Conservation (phyloP, 306 rosid genomes). For the Glycine tomentella region DNA sequence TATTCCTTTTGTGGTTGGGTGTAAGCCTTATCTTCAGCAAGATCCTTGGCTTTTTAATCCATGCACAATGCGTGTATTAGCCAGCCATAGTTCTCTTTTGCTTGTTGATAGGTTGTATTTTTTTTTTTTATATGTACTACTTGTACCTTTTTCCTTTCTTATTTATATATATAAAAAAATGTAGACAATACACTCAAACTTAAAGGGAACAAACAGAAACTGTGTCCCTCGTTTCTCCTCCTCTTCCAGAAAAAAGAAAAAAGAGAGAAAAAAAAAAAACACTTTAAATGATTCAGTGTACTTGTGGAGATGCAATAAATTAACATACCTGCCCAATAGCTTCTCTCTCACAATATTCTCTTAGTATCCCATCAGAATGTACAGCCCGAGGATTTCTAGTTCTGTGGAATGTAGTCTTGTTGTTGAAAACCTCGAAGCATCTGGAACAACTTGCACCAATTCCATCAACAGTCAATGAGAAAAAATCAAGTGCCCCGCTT, state of each 20-base stretch:
- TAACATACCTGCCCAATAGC: conserved; percentile 86
- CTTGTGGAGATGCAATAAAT: conserved; percentile 29
- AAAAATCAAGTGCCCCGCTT: conserved; percentile 96
- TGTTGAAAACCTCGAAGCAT: conserved; percentile 89
- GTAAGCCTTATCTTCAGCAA: no score
- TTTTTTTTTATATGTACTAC: no score
- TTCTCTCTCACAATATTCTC: conserved; percentile 88
- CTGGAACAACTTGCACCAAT: conserved; percentile 96
- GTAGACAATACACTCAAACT: conserved; percentile 18
- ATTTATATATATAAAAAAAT: no score
- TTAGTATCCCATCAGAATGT: conserved; percentile 73
- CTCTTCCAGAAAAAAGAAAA: not conserved
- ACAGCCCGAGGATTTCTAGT: conserved; percentile 88
- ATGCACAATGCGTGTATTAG: no score
- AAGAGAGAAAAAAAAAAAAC: not conserved
- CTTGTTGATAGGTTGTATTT: no score
- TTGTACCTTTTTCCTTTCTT: no score
- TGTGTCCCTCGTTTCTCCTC: not conserved
- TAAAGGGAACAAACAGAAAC: not conserved
- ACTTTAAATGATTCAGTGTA: conserved; percentile 1
- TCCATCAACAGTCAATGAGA: conserved; percentile 96
- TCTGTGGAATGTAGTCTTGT: conserved; percentile 70
- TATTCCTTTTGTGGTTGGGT: no score
- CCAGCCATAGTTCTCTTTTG: no score
- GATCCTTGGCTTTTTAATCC: no score